Base-by-base conservation (phyloP, 2,329 filamentous ascomycete species). In the Venturia nashicola region DNA sequence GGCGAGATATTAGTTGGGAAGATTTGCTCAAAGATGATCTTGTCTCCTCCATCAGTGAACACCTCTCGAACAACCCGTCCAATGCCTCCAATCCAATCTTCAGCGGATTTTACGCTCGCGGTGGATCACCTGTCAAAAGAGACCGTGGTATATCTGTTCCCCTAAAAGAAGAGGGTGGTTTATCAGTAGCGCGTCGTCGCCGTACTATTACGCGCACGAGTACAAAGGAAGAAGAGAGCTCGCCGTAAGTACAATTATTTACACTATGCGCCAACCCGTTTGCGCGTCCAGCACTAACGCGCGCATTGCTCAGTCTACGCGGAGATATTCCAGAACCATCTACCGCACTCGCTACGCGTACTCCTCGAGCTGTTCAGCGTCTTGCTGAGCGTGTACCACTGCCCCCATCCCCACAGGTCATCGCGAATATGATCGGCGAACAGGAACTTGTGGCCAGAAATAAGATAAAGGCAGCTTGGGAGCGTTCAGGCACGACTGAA, bases 341-440 rank as follows among this genome's bases (percentile, higher is more conserved):
- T 27, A 62, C 61, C 20, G 67, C 65, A 61, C 20, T 66, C 23
- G 59, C 63, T 4, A 59, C 66, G 23, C 72, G 71, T 32, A 76
- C 73, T 3, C 75, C 76, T 3, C 71, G 71, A 61, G 67, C 74
- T 60, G 65, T 73, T 42, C 68, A 72, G 36, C 68, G 69, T 46
- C 72, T 79, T 11, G 72, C 77, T 5, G 75, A 78, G 65, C 86
- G 84, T 70, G 83, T 91, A 61, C 83, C 86, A n/a, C 80, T 95
- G 61, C 90, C 90, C 27, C 86, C 90, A 9, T 91, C 90, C 1
- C 91, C 91, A 6, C 88, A 66, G 86, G 96, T 43, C 89, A 87
- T 46, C 80, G 87, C 68, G 86, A 84, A 67, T 86, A 95, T 72
- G 91, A 94, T 76, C 86, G 83, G 71, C 85, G 83, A 66, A 85